Percentiles rank a stretch among this genome's conserved stretches.
phyloP scores from a whole-genome alignment of 805 yeast genomes.

The Wickerhamiella australiensis region DNA sequence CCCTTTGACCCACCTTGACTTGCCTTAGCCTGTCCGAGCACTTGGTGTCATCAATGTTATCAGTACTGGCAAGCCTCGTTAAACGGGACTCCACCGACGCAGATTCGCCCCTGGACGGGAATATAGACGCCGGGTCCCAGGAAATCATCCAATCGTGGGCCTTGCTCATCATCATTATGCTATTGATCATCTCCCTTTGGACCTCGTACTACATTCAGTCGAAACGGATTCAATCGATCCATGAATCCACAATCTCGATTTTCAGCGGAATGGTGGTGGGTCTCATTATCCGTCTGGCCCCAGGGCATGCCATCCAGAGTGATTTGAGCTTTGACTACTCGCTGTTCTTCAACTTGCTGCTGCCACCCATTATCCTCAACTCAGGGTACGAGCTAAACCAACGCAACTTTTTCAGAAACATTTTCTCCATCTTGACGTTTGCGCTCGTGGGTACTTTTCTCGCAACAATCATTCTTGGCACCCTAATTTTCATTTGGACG shows the following conservation, averaged over 20 bases:
- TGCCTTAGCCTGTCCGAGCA: no score
- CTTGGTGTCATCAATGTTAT: background rate
- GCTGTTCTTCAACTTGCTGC: conserved; percentile 81
- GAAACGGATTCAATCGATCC: conserved; percentile 84
- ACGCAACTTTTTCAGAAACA: conserved; percentile 84
- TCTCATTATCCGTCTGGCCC: conserved; percentile 72
- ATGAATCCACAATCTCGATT: conserved; percentile 91
- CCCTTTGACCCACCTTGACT: no score
- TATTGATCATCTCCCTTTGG: conserved; percentile 85
- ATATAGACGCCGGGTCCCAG: conserved; percentile 73
- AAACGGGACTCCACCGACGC: conserved; percentile 31
- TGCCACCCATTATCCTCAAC: conserved; percentile 93
- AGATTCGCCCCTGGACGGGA: conserved; percentile 38
- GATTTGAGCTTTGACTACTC: conserved; percentile 90
- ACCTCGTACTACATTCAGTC: conserved; percentile 88
- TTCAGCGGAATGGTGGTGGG: conserved; percentile 97
- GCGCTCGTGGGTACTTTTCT: conserved; percentile 97
- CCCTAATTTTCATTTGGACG: conserved; percentile 79
- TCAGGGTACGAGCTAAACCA: conserved; percentile 96
- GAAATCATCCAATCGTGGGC: conserved; percentile 99
- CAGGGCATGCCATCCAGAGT: conserved; percentile 95
- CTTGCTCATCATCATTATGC: conserved; percentile 65
- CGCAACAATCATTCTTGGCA: conserved; percentile 83
- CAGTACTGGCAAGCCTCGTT: conserved; percentile 11
- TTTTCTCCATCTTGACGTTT: conserved; percentile 79